These are phyloP conservation scores for Leishmania martiniquensis DNA, from an alignment of 208 protist genomes.

Conservation along the genomic window DNA sequence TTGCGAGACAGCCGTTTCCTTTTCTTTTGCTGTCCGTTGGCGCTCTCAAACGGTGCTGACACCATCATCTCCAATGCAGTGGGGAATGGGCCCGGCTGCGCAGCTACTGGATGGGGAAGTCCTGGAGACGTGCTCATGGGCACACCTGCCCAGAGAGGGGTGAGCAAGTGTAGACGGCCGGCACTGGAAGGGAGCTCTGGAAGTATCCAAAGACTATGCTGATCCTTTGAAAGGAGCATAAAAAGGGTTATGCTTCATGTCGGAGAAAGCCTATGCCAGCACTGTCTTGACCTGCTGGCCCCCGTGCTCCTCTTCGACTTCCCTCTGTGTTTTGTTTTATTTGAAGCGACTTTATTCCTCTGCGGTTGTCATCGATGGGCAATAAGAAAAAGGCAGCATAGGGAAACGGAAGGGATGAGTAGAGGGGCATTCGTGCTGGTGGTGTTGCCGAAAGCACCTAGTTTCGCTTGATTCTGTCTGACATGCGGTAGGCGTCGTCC, in stretches of 20 bases:
- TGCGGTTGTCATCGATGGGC: no score
- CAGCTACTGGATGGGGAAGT: neutral
- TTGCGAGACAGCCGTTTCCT: neutral
- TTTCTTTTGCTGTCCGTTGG: neutral
- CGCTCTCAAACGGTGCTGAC: neutral
- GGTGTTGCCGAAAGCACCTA: no score
- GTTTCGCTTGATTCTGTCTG: no score
- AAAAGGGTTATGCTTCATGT: neutral
- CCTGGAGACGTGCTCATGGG: neutral
- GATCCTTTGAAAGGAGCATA: neutral
- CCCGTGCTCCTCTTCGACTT: neutral
- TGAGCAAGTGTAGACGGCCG: neutral
- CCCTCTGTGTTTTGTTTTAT: no score
- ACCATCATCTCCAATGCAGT: neutral
- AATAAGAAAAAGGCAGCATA: no score
- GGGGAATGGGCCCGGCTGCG: neutral
- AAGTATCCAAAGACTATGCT: neutral
- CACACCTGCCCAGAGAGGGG: no score
- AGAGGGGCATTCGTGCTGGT: no score
- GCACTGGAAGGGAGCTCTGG: no score
- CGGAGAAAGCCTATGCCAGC: neutral
- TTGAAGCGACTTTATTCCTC: no score
- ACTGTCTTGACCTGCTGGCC: neutral
- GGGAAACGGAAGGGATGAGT: no score
- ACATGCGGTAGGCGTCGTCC: no score